These are phyloP conservation scores for Corylus americana DNA, from an alignment of 306 rosid genomes.

Conservation along the genomic window DNA sequence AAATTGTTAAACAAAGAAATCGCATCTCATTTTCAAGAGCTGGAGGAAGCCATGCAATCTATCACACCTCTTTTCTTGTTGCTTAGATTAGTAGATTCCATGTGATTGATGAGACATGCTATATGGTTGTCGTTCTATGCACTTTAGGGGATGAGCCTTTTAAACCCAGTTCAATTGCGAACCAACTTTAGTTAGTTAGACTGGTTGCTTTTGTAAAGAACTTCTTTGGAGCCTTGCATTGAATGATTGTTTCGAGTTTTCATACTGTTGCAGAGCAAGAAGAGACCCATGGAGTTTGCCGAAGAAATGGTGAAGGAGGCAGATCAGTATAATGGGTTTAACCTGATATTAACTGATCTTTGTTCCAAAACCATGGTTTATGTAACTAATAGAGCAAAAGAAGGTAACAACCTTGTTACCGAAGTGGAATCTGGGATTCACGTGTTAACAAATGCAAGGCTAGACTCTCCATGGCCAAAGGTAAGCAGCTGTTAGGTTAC, in stretches of 20 bases:
- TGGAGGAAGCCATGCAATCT: not conserved
- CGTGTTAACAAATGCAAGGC: slow-evolving; percentile 69
- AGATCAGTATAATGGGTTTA: slow-evolving; percentile 71
- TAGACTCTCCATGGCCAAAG: slow-evolving; percentile 88
- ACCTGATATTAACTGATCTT: slow-evolving; percentile 67
- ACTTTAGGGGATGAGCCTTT: not conserved
- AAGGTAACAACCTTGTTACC: slow-evolving; percentile 27
- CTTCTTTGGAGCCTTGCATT: not conserved
- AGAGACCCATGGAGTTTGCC: slow-evolving; percentile 62
- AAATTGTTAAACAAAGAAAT: too few relatives aligned
- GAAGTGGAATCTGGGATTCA: slow-evolving; percentile 79
- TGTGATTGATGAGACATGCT: not conserved
- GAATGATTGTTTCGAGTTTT: not conserved
- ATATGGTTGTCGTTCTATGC: not conserved
- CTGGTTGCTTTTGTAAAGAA: not conserved
- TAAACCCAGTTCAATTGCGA: not conserved
- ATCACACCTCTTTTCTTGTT: not conserved
- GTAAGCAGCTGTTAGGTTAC: slow-evolving; percentile 32
- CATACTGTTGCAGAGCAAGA: slow-evolving; percentile 52
- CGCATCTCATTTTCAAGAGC: not conserved
- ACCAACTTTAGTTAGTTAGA: too few relatives aligned
- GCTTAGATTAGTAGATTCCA: not conserved
- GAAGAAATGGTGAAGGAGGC: slow-evolving; percentile 56
- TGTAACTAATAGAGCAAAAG: slow-evolving; percentile 68
- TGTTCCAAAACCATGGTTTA: slow-evolving; percentile 59